Percentiles rank a stretch among this genome's conserved stretches.
These are phyloP conservation scores for Saprolegnia parasitica DNA, from an alignment of 352 stramenopile species.

Conservation along the genomic window DNA sequence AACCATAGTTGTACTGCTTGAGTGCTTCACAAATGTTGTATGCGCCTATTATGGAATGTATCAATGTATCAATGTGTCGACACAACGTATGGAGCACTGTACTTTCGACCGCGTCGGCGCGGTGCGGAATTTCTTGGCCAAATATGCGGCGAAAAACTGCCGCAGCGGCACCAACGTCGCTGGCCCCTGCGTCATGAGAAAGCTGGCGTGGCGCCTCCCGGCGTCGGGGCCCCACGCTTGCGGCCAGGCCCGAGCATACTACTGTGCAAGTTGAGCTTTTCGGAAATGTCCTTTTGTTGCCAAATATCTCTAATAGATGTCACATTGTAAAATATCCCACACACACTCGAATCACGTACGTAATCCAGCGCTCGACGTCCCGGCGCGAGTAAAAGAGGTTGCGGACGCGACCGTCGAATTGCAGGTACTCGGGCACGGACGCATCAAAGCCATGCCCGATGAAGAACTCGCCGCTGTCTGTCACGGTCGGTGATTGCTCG, in stretches of 20 bases:
- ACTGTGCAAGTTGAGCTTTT: constrained; percentile 29
- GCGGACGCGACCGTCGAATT: constrained; percentile 53
- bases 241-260: neutral
- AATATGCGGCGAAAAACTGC: constrained; percentile 10
- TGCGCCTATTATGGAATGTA: constrained; percentile 19
- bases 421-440: constrained; percentile 51
- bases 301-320: constrained; percentile 34
- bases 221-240: neutral
- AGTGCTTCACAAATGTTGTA: constrained; percentile 58
- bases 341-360: constrained; percentile 27
- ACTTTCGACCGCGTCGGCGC: constrained; percentile 45
- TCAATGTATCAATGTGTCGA: neutral
- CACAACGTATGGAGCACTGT: neutral
- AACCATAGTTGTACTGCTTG: constrained; percentile 38
- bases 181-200: neutral
- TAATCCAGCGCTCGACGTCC: constrained; percentile 47
- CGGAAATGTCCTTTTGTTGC: constrained; percentile 54
- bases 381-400: constrained; percentile 45
- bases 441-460: constrained; percentile 33
- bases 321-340: neutral
- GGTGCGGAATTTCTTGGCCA: constrained; percentile 15
- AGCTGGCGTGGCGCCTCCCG: neutral
- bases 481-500: neutral
- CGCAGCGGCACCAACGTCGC: neutral
- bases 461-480: constrained; percentile 37